Percentiles rank a stretch among this genome's conserved stretches.
Conservation (phyloP, 2,329 filamentous ascomycete genomes). For the Sordariomycetes sp. region DNA sequence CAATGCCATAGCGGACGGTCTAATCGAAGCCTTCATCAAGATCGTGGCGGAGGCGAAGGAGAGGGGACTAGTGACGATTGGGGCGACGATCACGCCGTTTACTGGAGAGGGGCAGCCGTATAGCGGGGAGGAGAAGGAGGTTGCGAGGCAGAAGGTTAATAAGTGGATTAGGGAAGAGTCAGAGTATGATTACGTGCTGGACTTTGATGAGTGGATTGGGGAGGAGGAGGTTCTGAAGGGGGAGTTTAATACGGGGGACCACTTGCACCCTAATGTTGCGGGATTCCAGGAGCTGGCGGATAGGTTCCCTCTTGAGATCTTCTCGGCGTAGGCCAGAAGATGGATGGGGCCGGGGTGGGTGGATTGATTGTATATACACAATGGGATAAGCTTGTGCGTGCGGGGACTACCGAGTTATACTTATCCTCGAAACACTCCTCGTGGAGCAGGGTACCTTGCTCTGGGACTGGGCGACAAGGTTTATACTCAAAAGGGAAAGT, state of each 20-base stretch:
- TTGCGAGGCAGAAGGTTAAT: slow-evolving; percentile 43
- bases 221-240: slow-evolving; percentile 34
- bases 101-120: slow-evolving; percentile 37
- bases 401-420: no score
- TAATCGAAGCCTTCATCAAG: slow-evolving; percentile 45
- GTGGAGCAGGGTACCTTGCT: no score
- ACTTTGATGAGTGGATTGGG: slow-evolving; percentile 45
- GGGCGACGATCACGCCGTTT: slow-evolving; percentile 55
- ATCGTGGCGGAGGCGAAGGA: slow-evolving; percentile 41
- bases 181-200: slow-evolving; percentile 45
- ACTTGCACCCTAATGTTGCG: slow-evolving; percentile 45
- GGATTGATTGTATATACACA: neutral
- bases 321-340: slow-evolving; percentile 14
- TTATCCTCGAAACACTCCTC: no score
- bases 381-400: neutral
- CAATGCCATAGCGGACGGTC: slow-evolving; percentile 27
- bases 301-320: slow-evolving; percentile 41
- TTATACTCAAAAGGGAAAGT: no score
- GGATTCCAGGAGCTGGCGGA: slow-evolving; percentile 49
- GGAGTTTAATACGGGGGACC: slow-evolving; percentile 47
- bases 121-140: slow-evolving; percentile 37
- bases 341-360: neutral
- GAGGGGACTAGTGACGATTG: slow-evolving; percentile 42
- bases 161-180: slow-evolving; percentile 43
- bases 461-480: no score